Evolutionary conservation across 805 yeast species (phyloP).

Genomic region (Blastobotrys terrestris): DNA sequence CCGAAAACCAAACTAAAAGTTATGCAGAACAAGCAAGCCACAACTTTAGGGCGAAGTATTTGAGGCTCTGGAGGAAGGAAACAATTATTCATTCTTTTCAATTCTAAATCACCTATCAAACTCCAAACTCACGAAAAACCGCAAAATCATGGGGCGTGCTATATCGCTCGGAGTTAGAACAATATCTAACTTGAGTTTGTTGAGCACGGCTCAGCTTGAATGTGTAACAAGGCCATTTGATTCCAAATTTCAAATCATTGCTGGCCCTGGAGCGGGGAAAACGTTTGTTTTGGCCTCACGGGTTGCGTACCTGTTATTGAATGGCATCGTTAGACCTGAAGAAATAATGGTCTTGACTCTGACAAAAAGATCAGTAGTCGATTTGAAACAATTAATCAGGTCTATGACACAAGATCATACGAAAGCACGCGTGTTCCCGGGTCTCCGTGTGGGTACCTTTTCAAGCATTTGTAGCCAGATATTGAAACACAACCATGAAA

Average conservation of each 20-base stretch:
- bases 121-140: too few relatives aligned
- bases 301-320: not conserved
- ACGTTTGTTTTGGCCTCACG: not conserved
- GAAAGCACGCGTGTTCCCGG: not conserved
- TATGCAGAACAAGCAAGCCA: too few relatives aligned
- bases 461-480: not conserved
- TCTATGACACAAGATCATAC: not conserved
- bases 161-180: not conserved
- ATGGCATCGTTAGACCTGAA: not conserved
- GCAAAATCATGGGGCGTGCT: not conserved
- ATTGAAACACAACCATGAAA: not conserved
- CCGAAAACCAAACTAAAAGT: too few relatives aligned
- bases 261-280: not conserved
- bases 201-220: not conserved
- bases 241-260: not conserved
- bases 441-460: not conserved
- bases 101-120: too few relatives aligned
- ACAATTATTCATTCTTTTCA: too few relatives aligned
- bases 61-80: too few relatives aligned
- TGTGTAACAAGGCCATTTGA: not conserved
- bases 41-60: too few relatives aligned
- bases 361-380: not conserved
- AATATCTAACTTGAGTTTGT: not conserved
- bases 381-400: not conserved
- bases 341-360: not conserved